Evolutionary conservation across 2,329 filamentous ascomycete genomes (phyloP), one percentile per base, ranked within the genome.

Genomic region (Aspergillus japonicus): DNA sequence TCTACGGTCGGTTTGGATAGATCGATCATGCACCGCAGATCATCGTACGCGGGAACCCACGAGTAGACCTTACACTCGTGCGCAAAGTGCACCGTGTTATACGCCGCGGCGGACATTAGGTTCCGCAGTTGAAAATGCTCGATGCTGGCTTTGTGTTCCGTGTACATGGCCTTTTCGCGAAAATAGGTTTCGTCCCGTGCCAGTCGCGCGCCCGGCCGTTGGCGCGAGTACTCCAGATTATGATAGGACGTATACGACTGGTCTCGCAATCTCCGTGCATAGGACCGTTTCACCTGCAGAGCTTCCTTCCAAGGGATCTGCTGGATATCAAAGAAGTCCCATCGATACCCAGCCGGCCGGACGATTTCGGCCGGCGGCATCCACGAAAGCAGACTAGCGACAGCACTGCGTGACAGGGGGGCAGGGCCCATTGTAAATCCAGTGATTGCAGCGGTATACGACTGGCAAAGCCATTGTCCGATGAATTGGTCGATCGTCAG

Each of bases 41-140:
- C 64, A 3, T 75, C 69, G 11, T 81, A 80, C 29, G 75, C 76
- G 0, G 82, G 79, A 29, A 82, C 78, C 58, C 82, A 83, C 14
- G 79, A 80, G 56, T 80, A 75, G 4, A 87, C 72, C 59, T 78
- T 77, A 16, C 77, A 78, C 29, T 77, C 75, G 23, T 74, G 72
- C 24, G 81, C 79, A 67, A 85, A 87, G 65, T 82, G 83, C 4
- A 87, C 71, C 51, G 84, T 83, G 61, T 84, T 82, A 47, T 81
- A 80, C 12, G 81, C 81, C 8, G 79, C 81, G 3, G 82, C 80
- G 5, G 82, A 81, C 66, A 87, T 76, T 8, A 85, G 71, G 63
- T 87, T 85, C 14, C 85, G 83, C 3, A 87, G 77, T 65, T 87
- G 85, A 63, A 85, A 86, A 68, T 87, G 85, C 31, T 81, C 78